Evolutionary conservation across 2,329 filamentous ascomycete species (phyloP), one percentile per base, ranked within the genome.

Genomic region (Helminthosporium solani): DNA sequence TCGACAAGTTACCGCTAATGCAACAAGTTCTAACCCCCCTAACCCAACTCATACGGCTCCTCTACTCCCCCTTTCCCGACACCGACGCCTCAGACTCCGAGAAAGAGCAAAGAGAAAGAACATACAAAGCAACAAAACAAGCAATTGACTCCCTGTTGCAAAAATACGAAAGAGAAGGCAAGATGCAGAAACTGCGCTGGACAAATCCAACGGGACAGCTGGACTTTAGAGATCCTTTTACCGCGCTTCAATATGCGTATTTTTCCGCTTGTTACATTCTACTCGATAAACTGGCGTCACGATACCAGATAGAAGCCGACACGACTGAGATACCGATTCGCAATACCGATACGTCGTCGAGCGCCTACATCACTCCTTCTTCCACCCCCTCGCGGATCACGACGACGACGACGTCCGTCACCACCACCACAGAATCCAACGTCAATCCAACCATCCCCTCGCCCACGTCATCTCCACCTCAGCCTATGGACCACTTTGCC

Each of bases 151-250:
- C 31, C 2, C 25, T 49, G 16, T 49, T 42, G 47, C 14, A 21
- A 8, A 34, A 31, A 1, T 49, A 45, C 14, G 20, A 18, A 12
- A n/a, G 33, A 12, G 16, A 35, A 19, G 31, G 15, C 14, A 39
- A 40, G 20, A 37, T 35, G 28, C 47, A 46, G 21, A 35, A 18
- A 31, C 27, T 46, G 8, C 27, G 27, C 27, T 49, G 47, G 47
- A 49, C 39, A 14, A 42, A 37, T 16, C 25, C 33, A 15, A 46
- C 47, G 3, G 46, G 49, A 7, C 21, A 42, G 7, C 44, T 33
- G 6, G 30, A 46, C 5, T 60, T 56, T 42, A 33, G 57, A 15
- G 50, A 60, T 33, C 48, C 38, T 2, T 57, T 60, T 33, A 58
- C 57, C 5, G 52, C 52, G 6, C 44, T 60, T 3, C 33, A 33